These are phyloP conservation scores for Cyclotella kingstonii DNA, from an alignment of 108 stramenopile genomes.

Conservation along the genomic window DNA sequence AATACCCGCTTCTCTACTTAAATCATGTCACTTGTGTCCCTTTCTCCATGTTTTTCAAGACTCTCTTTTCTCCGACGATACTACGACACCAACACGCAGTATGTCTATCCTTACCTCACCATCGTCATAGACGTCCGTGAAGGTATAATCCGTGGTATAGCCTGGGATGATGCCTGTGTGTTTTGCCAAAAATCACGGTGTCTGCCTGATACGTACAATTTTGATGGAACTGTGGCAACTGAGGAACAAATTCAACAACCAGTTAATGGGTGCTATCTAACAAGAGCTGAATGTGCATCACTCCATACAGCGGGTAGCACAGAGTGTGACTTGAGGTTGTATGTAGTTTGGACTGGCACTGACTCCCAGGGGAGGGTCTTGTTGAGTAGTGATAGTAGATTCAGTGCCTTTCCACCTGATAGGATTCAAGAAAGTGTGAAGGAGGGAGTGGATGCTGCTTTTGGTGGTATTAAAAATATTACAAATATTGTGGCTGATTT, in stretches of 20 bases:
- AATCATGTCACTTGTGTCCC: background rate
- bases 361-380: conserved; percentile 73
- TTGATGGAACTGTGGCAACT: conserved; percentile 49
- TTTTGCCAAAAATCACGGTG: conserved; percentile 68
- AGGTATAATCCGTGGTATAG: conserved; percentile 75
- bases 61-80: conserved; percentile 63
- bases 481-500: conserved; percentile 12
- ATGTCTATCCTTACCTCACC: conserved; percentile 76
- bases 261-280: conserved; percentile 64
- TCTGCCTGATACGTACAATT: conserved; percentile 76
- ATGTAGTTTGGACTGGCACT: conserved; percentile 93
- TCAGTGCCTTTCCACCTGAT: conserved; percentile 76
- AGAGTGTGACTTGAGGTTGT: conserved; percentile 76
- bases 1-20: background rate
- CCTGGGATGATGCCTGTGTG: conserved; percentile 91
- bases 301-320: conserved; percentile 16
- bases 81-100: conserved; percentile 37
- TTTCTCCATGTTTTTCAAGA: background rate
- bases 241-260: conserved; percentile 38
- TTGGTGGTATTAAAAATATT: conserved; percentile 18
- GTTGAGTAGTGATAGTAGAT: conserved; percentile 69
- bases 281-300: conserved; percentile 41
- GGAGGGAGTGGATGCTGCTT: conserved; percentile 15
- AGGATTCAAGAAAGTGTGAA: conserved; percentile 57
- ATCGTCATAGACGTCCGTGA: conserved; percentile 85